A percentile compares a stretch with the other conserved stretches of the same genome.
These are phyloP conservation scores for rapeseed (Brassica napus) DNA, from an alignment of 345 rosid species.

Conservation along the genomic window Da-Ae NC_063451.1:33432501-33433000, in stretches of 20 bases:
- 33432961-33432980: background rate
- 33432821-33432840: slow-evolving; percentile 75
- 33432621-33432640: background rate
- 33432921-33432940: slow-evolving; percentile 81
- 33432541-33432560: slow-evolving; percentile 86
- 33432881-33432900: slow-evolving; percentile 74
- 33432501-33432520: slow-evolving; percentile 94
- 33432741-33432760: slow-evolving; percentile 71
- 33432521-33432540: slow-evolving; percentile 88
- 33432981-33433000: background rate
- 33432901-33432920: slow-evolving; percentile 92
- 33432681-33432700: slow-evolving; percentile 47
- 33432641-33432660: background rate
- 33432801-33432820: slow-evolving; percentile 93
- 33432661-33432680: background rate
- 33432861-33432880: slow-evolving; percentile 80
- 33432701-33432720: slow-evolving; percentile 83
- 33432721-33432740: slow-evolving; percentile 79
- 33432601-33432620: too few species aligned
- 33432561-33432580: slow-evolving; percentile 50
- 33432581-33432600: too few species aligned
- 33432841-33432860: slow-evolving; percentile 88
- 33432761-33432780: slow-evolving; percentile 78
- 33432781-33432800: slow-evolving; percentile 71
- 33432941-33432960: slow-evolving; percentile 47